Evolutionary conservation across 208 protist species (phyloP), one percentile per base, ranked within the genome.

Genomic region (Phytomonas serpens): DNA sequence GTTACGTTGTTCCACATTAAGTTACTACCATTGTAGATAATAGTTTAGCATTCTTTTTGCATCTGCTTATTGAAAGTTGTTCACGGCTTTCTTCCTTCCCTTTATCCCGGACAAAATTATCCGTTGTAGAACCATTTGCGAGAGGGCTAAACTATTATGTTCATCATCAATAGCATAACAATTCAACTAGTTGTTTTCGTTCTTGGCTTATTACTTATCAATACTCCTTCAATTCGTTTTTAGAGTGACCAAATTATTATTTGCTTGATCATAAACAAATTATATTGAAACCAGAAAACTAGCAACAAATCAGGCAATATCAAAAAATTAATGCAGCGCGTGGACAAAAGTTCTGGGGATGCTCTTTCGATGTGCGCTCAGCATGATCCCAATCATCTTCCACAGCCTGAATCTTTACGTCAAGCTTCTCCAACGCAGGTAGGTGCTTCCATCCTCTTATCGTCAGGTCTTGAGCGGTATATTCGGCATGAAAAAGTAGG

Each of bases 401-500:
- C 40, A 47, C 40, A 47, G 9, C 40, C 40, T 16, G 40, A 11
- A 23, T 47, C 9, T 19, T 47, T 19, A 47, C 16, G 40, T 47
- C 40, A 47, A 47, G 40, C 14, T 11, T 47, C 40, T 10, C 40
- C 7, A 19, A 47, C 40, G 40, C 40, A 47, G 40, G 40, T 47
- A 47, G 40, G 68, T 11, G 13, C 69, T 23, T 11, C 62, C 3
- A n/a, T 62, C 1, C 52, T 66, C 30, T 9, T 78, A n/a, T 47
- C 63, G 29, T 76, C 38, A 14, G 73, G 77, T 47, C 78, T 85
- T 16, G 57, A 74, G 30, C 86, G 85, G 34, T 99, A 98, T 73
- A 27, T 82, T 52, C 90, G 93, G 29, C 70, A 93, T 34, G 91
- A 98, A 65, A 98, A 99, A 78, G 82, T 99, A n/a, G 98, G 98